Evolutionary conservation across 2,329 filamentous ascomycete species (phyloP).

Genomic region (Fusarium nurragi): DNA sequence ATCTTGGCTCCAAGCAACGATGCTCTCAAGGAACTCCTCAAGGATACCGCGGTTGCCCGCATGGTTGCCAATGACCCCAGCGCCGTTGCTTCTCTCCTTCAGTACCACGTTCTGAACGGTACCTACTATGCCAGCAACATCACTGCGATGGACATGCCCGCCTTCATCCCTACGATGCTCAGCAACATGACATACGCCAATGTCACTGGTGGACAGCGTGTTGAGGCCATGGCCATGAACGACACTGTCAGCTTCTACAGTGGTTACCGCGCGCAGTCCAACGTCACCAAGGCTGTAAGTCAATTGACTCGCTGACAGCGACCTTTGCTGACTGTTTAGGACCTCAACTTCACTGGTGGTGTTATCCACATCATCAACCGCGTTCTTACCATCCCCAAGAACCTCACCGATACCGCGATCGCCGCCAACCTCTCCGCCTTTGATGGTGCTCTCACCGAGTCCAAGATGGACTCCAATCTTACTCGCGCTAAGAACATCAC

Average conservation of each 20-base stretch:
- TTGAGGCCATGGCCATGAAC: constrained; percentile 54
- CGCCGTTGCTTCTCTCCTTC: constrained; percentile 57
- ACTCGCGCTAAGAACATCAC: constrained; percentile 54
- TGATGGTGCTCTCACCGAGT: constrained; percentile 41
- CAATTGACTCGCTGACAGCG: too few relatives aligned
- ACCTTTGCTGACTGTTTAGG: constrained; percentile 30
- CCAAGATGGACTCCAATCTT: constrained; percentile 41
- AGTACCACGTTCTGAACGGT: constrained; percentile 67
- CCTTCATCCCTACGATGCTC: constrained; percentile 56
- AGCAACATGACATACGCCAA: constrained; percentile 54
- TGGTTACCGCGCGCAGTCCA: constrained; percentile 51
- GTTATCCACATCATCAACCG: constrained; percentile 61
- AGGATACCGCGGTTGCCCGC: constrained; percentile 54
- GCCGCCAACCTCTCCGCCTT: constrained; percentile 35
- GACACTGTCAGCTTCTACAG: constrained; percentile 58
- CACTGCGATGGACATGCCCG: constrained; percentile 42
- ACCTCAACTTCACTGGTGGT: constrained; percentile 57
- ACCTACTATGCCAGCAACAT: constrained; percentile 49
- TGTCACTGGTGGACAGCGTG: constrained; percentile 55
- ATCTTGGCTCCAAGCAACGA: constrained; percentile 66
- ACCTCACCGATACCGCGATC: constrained; percentile 46
- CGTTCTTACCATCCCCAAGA: constrained; percentile 51
- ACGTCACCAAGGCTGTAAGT: constrained; percentile 47
- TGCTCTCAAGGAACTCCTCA: constrained; percentile 61
- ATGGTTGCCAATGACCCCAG: constrained; percentile 51